Base-by-base conservation (phyloP, 441 rosid genomes). In the Breynia disticha region DNA sequence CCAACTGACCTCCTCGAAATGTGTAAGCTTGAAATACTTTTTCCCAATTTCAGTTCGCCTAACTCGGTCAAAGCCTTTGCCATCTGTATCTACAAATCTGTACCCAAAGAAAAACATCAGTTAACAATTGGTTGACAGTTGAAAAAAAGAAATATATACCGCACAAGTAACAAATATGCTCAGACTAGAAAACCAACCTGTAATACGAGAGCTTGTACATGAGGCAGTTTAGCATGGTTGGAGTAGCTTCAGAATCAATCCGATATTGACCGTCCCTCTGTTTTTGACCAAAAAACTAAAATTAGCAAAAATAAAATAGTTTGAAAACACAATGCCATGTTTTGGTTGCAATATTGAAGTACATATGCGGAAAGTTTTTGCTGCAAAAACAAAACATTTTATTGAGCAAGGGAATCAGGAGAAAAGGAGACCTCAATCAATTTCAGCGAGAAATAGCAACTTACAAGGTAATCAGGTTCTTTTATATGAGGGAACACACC, bases 401-500 rank as follows among this genome's bases (percentile, higher is more conserved):
- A 49, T 45, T 44, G 18, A 52, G 16, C 16, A 21, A 22, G 53
- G 54, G 42, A 50, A 60, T 17, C 43, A 28, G 8, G 38, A 49
- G 28, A 50, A 51, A 16, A 32, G 28, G 7, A 2, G 46, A 20
- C 10, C 43, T 60, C 4, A 35, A 39, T 45, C 38, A 48, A 11
- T 11, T 39, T 44, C 37, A 52, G 35, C 4, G 50, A 48, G 41
- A 50, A 14, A 51, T 12, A 18, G 66, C 16, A 48, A 56, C 68
- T 68, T 75, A 90, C 97, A 70, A 94, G 80, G 72, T 94, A 94
- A 79, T 94, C 96, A 8, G 97, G 89, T 74, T 94, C 99, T 76
- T 87, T 90, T 65, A 94, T 94, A 75, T 94, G 99, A 63, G 99
- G 96, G 69, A 90, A 94, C 19, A 80, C 97, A 7, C 99, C 99